phyloP scores from a whole-genome alignment of 2,329 filamentous ascomycete genomes.

The Penicillium sp. region DNA sequence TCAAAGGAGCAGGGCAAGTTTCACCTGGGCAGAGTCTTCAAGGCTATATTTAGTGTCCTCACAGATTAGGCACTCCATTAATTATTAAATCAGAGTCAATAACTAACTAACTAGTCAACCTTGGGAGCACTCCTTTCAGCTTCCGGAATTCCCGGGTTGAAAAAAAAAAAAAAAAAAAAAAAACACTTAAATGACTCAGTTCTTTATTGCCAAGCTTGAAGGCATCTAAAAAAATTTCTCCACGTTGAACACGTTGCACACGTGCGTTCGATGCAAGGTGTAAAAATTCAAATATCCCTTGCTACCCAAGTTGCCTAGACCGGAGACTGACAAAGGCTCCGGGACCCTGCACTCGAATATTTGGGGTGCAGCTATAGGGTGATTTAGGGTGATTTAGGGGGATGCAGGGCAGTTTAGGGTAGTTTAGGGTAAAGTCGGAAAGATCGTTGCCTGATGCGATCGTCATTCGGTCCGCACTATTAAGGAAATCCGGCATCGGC shows the following conservation, averaged over 20 bases:
- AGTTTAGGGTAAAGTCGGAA: constrained; percentile 9
- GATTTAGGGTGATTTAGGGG: neutral
- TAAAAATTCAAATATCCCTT: constrained; percentile 1
- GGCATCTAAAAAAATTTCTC: neutral
- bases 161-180: neutral
- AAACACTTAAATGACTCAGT: neutral
- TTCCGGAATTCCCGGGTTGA: neutral
- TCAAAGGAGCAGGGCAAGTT: neutral
- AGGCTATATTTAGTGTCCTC: constrained; percentile 1
- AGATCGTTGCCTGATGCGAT: constrained; percentile 21
- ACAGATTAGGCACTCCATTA: neutral
- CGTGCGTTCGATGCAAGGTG: constrained; percentile 4
- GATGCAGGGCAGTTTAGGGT: neutral
- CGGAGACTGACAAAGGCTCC: constrained; percentile 15
- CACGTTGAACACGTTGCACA: constrained; percentile 8
- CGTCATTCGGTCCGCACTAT: constrained; percentile 22
- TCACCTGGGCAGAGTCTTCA: neutral
- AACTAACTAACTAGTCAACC: neutral
- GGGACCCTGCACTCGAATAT: constrained; percentile 2
- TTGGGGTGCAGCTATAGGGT: neutral
- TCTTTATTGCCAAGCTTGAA: neutral
- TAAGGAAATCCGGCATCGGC: constrained; percentile 8
- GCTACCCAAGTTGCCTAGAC: neutral
- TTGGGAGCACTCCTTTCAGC: neutral
- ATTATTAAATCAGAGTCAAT: neutral